These are phyloP conservation scores for Lolium perenne DNA, from an alignment of 176 grass and related monocot species.

Conservation along the genomic window DNA sequence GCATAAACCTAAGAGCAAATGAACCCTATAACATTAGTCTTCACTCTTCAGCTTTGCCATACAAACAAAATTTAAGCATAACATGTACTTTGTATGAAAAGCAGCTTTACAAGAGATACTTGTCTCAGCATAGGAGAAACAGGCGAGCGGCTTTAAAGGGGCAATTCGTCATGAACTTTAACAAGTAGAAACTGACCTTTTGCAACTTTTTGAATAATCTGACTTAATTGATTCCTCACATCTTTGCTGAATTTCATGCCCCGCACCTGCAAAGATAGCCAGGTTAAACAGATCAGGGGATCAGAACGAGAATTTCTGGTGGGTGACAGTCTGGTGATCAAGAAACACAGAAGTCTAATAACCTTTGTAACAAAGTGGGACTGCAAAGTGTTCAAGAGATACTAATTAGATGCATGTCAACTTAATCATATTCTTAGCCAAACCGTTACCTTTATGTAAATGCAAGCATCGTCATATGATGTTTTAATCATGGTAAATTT, in stretches of 20 bases:
- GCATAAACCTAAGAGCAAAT: slow-evolving; percentile 8
- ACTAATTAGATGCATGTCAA: not conserved
- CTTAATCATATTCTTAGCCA: not conserved
- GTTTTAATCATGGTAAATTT: not conserved
- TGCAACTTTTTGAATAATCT: slow-evolving; percentile 83
- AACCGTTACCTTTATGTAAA: not conserved
- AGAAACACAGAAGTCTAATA: slow-evolving; percentile 2
- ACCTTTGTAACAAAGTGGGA: not conserved
- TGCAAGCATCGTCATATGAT: not conserved
- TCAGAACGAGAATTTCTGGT: not conserved
- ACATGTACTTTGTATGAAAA: not conserved
- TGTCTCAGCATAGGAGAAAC: not conserved
- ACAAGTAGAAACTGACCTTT: slow-evolving; percentile 63
- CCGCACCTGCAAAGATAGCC: slow-evolving; percentile 57
- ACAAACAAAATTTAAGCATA: not conserved
- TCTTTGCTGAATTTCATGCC: slow-evolving; percentile 98
- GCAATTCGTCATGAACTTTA: not conserved
- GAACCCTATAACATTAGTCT: not conserved
- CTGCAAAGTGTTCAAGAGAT: slow-evolving; percentile 1
- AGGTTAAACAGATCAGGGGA: not conserved
- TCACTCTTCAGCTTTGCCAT: not conserved
- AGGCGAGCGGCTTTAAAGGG: no score
- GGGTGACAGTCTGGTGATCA: not conserved
- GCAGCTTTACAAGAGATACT: not conserved
- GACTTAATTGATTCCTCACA: slow-evolving; percentile 91